phyloP scores from a whole-genome alignment of 345 rosid genomes.

The Linum tenue region DNA sequence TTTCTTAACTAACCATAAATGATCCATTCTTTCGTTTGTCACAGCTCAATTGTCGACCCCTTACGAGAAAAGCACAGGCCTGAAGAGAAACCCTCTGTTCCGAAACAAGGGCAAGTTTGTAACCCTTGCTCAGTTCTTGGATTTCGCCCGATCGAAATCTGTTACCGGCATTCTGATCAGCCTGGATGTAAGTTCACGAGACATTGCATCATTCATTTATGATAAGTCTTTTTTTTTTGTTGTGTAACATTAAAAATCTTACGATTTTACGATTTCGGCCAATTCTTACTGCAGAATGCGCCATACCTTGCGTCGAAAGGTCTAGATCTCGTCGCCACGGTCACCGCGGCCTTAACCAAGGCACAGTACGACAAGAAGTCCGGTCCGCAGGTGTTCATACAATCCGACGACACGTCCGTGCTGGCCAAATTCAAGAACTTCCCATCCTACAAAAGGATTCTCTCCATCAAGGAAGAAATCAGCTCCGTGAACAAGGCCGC shows the following conservation, averaged over 20 bases:
- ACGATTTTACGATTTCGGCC: too few relatives aligned
- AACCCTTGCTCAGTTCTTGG: conserved; percentile 55
- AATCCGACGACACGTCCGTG: conserved; percentile 71
- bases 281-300: conserved; percentile 45
- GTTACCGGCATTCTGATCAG: conserved; percentile 64
- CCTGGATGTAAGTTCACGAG: conserved; percentile 43
- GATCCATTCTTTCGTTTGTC: conserved; percentile 5
- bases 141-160: conserved; percentile 56
- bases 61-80: conserved; percentile 14
- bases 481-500: conserved; percentile 42
- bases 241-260: too few relatives aligned
- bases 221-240: too few relatives aligned
- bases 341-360: conserved; percentile 39
- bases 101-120: conserved; percentile 60
- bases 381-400: conserved; percentile 54
- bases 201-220: too few relatives aligned
- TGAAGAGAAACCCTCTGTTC: conserved; percentile 50
- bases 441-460: conserved; percentile 47
- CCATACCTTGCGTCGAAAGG: conserved; percentile 78
- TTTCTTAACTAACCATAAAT: neutral
- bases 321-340: conserved; percentile 42
- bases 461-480: conserved; percentile 37
- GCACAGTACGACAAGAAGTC: conserved; percentile 62
- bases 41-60: conserved; percentile 76
- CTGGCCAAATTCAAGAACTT: conserved; percentile 37